Base-by-base conservation (phyloP, 1,284 basidiomycete genomes). In the Coniferiporia sulphurascens region DNA sequence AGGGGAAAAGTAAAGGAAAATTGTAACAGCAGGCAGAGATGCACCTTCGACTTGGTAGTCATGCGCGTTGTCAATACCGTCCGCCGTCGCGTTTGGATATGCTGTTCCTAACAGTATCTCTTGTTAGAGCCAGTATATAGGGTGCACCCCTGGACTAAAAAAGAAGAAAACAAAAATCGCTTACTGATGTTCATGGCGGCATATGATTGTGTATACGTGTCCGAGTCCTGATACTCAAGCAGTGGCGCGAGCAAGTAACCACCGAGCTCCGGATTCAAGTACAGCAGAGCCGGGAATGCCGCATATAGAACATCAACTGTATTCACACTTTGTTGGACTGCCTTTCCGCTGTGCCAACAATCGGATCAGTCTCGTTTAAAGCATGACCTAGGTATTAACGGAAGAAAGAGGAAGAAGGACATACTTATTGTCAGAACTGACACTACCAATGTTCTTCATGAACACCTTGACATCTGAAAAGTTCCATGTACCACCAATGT, bases 251-350 rank as follows among this genome's bases (percentile, higher is more conserved):
- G 68, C 1, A 82, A 68, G 12, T 69, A 67, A 0, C 72, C 72
- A 8, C 69, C 73, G 45, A 78, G 65, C 8, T 68, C 71, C 1
- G 80, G 66, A 54, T 81, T 80, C 56, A 81, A 61, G 62, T 78
- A 81, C 34, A 83, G 63, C 34, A 77, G 73, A 2, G 75, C 70
- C 0, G 81, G 81, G 48, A 78, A 74, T 0, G 79, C 70, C 1
- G 78, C 72, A 61, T 76, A 82, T 6, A 84, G 67, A 1, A 73
- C 72, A 59, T 83, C 80, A 1, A 81, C 78, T 1, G 81, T 74
- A 59, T 77, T 81, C 7, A 75, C 71, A 1, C 76, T 72, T 12
- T 15, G 9, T 41, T 41, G 38, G 38, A 41, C 15, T 41, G 38
- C 9, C 38, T 41, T 41, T 41, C 9, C 15, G 7, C 38, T 12